phyloP scores from a whole-genome alignment of 768 basidiomycete genomes.

The Suillus spraguei region DNA sequence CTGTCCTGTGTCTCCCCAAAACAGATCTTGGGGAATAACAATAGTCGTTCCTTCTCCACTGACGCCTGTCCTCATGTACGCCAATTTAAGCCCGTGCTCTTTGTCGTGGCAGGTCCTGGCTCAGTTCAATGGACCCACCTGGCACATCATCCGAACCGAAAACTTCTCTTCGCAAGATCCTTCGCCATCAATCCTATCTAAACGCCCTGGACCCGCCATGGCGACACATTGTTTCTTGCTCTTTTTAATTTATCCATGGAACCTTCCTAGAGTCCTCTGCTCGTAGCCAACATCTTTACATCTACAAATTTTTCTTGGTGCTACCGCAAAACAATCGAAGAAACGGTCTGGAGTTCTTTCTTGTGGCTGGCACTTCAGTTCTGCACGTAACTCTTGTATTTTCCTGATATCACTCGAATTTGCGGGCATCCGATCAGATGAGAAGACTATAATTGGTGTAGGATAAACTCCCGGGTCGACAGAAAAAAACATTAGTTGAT shows the following conservation, averaged over 20 bases:
- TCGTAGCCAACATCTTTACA: slow-evolving; percentile 22
- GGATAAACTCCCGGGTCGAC: no score
- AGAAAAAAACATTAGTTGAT: no score
- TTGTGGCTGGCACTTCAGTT: not conserved
- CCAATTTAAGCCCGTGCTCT: not conserved
- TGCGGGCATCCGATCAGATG: no score
- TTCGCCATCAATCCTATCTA: not conserved
- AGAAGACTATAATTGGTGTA: no score
- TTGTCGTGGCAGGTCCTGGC: not conserved
- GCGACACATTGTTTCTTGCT: not conserved
- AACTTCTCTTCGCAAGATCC: not conserved
- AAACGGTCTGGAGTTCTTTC: not conserved
- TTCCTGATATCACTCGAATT: not conserved
- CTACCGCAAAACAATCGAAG: not conserved
- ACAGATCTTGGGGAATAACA: not conserved
- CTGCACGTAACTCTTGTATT: not conserved
- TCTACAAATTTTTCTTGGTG: slow-evolving; percentile 45
- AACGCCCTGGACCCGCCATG: not conserved
- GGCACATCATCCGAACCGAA: not conserved
- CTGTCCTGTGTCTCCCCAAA: not conserved
- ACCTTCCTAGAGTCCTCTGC: slow-evolving; percentile 43
- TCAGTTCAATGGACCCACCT: not conserved
- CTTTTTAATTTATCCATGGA: slow-evolving; percentile 42
- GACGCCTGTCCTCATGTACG: not conserved
- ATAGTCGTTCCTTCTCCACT: not conserved